Conservation (phyloP, 2,329 filamentous ascomycete species). For the Aspergillus fumigatiaffinis region DNA sequence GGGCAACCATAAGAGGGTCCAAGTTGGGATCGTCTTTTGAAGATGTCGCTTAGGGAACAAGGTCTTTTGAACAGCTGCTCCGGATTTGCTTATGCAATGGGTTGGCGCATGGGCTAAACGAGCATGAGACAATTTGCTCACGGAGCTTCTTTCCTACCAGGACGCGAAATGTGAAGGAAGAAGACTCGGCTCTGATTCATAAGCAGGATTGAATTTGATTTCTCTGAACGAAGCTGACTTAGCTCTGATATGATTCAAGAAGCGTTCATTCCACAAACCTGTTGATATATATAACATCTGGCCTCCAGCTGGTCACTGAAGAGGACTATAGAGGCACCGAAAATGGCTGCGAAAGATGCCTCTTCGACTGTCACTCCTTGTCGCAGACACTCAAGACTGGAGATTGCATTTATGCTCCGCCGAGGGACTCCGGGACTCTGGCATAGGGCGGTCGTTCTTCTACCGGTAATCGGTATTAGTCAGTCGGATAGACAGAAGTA, state of each 20-base stretch:
- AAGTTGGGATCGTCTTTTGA: not conserved
- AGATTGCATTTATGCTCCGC: not conserved
- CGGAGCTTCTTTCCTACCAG: not conserved
- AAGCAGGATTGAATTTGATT: not conserved
- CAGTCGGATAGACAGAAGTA: not conserved
- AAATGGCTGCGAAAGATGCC: not conserved
- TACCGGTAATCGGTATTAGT: not conserved
- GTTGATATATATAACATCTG: not conserved
- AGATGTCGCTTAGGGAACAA: not conserved
- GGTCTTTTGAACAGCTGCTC: not conserved
- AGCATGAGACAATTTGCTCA: not conserved
- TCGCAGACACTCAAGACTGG: not conserved
- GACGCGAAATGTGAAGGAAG: not conserved
- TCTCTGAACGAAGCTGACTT: not conserved
- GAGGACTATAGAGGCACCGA: not conserved
- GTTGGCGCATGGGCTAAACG: not conserved
- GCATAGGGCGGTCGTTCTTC: not conserved
- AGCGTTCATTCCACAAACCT: not conserved
- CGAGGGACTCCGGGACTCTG: not conserved
- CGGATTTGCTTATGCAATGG: not conserved
- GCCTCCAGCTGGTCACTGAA: not conserved
- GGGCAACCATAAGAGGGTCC: not conserved
- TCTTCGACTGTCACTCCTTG: not conserved
- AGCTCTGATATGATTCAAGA: not conserved
- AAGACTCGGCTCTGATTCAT: not conserved